Evolutionary conservation across 2,329 filamentous ascomycete genomes (phyloP).

Genomic region (Amylocarpus encephaloides): DNA sequence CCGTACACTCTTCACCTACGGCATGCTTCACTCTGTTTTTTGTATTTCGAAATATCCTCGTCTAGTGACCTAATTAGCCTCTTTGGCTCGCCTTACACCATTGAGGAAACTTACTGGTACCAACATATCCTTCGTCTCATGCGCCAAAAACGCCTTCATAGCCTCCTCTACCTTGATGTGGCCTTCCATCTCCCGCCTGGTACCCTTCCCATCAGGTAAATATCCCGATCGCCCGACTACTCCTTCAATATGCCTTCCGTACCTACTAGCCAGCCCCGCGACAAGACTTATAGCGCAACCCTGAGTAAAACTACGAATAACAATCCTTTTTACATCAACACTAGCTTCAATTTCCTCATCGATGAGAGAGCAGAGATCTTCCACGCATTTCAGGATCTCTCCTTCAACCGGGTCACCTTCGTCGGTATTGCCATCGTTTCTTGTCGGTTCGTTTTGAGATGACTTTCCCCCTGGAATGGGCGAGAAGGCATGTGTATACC

Average conservation of each 20-base stretch:
- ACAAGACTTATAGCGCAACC: constrained; percentile 80
- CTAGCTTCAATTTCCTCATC: constrained; percentile 56
- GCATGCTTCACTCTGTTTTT: constrained; percentile 31
- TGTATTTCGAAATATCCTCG: constrained; percentile 37
- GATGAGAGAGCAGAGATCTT: constrained; percentile 71
- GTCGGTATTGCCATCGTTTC: constrained; percentile 38
- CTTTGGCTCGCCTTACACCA: background rate
- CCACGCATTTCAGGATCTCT: constrained; percentile 65
- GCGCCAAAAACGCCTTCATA: constrained; percentile 40
- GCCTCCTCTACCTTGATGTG: constrained; percentile 29
- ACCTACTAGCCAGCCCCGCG: constrained; percentile 53
- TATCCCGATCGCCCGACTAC: constrained; percentile 70
- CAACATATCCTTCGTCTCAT: constrained; percentile 41
- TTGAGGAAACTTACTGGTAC: constrained; percentile 32
- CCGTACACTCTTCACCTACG: constrained; percentile 34
- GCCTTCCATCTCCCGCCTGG: constrained; percentile 35
- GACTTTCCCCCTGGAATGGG: constrained; percentile 31
- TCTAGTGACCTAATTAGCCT: constrained; percentile 12
- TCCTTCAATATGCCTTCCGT: constrained; percentile 62
- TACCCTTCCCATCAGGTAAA: constrained; percentile 36
- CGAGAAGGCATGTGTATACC: constrained; percentile 38
- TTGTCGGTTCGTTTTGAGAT: constrained; percentile 26
- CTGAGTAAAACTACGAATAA: constrained; percentile 79
- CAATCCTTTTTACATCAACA: constrained; percentile 36
- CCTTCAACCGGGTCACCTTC: constrained; percentile 51